These are phyloP conservation scores for Penicillium sp. DNA, from an alignment of 2,329 filamentous ascomycete species.

Conservation along the genomic window DNA sequence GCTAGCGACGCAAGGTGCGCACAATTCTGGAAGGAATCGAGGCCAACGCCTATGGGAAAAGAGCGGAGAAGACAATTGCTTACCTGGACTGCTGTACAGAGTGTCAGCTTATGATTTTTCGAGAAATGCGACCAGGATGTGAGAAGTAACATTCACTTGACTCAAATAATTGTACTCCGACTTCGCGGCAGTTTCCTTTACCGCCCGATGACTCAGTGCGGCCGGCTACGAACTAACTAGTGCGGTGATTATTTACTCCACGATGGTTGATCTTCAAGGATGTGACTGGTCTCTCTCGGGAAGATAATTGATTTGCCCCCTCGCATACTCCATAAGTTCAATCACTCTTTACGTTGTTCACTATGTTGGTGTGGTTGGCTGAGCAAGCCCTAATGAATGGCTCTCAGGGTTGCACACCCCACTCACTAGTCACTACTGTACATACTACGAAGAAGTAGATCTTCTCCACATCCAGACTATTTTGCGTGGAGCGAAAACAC, in stretches of 20 bases:
- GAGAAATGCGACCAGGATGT: slow-evolving; percentile 15
- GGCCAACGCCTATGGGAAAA: neutral
- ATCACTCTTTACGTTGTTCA: neutral
- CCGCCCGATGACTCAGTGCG: slow-evolving; percentile 22
- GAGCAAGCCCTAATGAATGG: neutral
- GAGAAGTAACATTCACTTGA: slow-evolving; percentile 6
- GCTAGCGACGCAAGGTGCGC: slow-evolving; percentile 19
- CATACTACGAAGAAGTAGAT: neutral
- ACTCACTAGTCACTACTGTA: neutral
- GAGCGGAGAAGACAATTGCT: neutral
- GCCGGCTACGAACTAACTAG: slow-evolving; percentile 4
- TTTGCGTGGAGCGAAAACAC: neutral
- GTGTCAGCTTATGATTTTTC: slow-evolving; percentile 11
- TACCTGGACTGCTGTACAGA: slow-evolving; percentile 14
- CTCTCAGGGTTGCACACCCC: neutral
- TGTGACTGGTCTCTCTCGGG: neutral
- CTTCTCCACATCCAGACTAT: neutral
- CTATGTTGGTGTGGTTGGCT: neutral
- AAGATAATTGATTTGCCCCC: neutral
- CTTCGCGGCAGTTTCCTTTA: slow-evolving; percentile 22
- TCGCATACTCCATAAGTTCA: neutral
- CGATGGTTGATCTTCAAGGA: neutral
- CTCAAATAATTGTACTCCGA: slow-evolving; percentile 24
- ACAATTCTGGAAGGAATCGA: slow-evolving; percentile 4
- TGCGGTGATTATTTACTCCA: slow-evolving; percentile 4